Evolutionary conservation across 805 yeast genomes (phyloP).

Genomic region (Priceomyces melissophilus): DNA sequence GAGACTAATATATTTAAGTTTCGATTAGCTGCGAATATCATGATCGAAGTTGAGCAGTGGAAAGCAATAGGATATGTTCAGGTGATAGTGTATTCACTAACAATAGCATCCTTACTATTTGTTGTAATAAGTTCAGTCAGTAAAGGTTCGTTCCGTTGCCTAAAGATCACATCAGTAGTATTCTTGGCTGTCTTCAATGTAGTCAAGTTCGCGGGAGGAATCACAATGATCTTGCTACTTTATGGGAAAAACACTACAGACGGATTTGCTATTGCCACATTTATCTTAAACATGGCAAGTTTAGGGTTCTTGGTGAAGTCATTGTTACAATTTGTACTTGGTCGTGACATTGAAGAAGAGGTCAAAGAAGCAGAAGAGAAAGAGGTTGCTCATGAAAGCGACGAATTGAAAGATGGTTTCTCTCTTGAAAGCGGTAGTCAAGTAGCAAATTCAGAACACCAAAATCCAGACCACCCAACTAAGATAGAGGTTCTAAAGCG

Average conservation of each 20-base stretch:
- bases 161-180: constrained; percentile 2
- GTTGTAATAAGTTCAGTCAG: background rate
- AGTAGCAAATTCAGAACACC: too few relatives aligned
- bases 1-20: too few relatives aligned
- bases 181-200: constrained; percentile 6
- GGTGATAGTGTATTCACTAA: background rate
- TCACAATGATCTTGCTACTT: constrained; percentile 9
- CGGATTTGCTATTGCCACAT: constrained; percentile 11
- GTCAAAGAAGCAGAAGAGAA: background rate
- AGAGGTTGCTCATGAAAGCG: background rate
- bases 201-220: constrained; percentile 12
- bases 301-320: constrained; percentile 11
- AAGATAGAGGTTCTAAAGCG: too few relatives aligned
- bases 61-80: constrained; percentile 2
- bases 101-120: background rate
- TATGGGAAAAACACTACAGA: constrained; percentile 3
- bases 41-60: background rate
- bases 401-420: background rate
- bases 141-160: background rate
- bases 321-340: constrained; percentile 8
- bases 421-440: too few relatives aligned
- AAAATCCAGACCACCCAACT: too few relatives aligned
- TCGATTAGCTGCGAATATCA: too few relatives aligned
- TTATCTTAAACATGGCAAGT: constrained; percentile 12
- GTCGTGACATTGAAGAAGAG: background rate